These are phyloP conservation scores for Solanum chaucha DNA, from an alignment of 257 asterid species.

Conservation along the genomic window DNA sequence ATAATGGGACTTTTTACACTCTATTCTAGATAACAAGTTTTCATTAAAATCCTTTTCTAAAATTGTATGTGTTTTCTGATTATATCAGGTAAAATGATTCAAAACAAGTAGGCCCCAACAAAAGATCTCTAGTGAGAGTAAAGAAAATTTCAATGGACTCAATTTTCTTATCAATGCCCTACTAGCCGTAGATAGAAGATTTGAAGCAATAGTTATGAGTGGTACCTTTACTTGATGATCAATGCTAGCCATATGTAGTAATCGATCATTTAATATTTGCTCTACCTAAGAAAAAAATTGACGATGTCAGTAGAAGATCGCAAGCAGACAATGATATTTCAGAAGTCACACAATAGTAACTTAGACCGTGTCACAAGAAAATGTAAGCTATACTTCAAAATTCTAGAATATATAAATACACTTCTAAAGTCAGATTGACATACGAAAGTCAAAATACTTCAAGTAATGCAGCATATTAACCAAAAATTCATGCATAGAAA, in stretches of 20 bases:
- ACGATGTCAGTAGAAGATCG: conserved; percentile 8
- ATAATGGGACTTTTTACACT: neutral
- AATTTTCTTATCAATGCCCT: neutral
- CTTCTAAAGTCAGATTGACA: neutral
- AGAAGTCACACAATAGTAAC: neutral
- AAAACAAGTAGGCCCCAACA: neutral
- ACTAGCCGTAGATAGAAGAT: neutral
- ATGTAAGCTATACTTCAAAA: neutral
- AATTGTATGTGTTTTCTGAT: neutral
- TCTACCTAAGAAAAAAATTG: conserved; percentile 50
- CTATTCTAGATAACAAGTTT: neutral
- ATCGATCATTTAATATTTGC: conserved; percentile 52
- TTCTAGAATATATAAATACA: neutral
- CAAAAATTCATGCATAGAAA: neutral
- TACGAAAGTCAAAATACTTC: neutral
- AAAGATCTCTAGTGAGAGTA: neutral
- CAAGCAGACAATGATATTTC: neutral
- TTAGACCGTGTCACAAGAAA: neutral
- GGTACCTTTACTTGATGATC: conserved; percentile 90
- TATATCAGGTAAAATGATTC: neutral
- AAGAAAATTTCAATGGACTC: neutral
- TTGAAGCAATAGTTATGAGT: neutral
- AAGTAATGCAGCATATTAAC: neutral
- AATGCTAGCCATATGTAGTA: conserved; percentile 54
- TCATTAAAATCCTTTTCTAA: neutral